These are phyloP conservation scores for Scytalidium lignicola DNA, from an alignment of 2,329 filamentous ascomycete species.

Conservation along the genomic window DNA sequence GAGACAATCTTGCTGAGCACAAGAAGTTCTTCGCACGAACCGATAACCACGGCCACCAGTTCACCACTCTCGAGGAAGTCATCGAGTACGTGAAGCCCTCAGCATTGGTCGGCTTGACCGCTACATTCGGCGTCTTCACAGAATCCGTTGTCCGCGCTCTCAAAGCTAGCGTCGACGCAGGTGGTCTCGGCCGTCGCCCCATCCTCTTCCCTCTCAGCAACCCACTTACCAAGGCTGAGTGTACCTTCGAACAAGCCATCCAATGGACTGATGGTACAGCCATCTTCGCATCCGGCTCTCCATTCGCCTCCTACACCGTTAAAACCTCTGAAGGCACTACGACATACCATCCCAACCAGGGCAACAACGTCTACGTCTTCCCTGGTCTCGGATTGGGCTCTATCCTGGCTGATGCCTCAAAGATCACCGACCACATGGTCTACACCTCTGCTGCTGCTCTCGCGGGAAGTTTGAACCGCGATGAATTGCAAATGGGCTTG, in stretches of 20 bases:
- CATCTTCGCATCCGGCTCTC: slow-evolving; percentile 92
- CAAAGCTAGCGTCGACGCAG: slow-evolving; percentile 57
- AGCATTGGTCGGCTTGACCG: slow-evolving; percentile 89
- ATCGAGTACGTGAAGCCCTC: slow-evolving; percentile 94
- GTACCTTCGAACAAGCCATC: slow-evolving; percentile 91
- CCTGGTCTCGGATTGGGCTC: slow-evolving; percentile 91
- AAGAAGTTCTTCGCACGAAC: slow-evolving; percentile 66
- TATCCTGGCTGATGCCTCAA: slow-evolving; percentile 82
- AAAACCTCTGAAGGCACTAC: slow-evolving; percentile 55
- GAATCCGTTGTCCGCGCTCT: slow-evolving; percentile 73
- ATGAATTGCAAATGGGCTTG: slow-evolving; percentile 77
- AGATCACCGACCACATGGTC: slow-evolving; percentile 92
- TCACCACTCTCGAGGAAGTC: slow-evolving; percentile 80
- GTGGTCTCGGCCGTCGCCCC: slow-evolving; percentile 67
- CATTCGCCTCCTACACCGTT: slow-evolving; percentile 70
- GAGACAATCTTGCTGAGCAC: slow-evolving; percentile 89
- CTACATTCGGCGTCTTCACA: slow-evolving; percentile 91
- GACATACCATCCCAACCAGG: slow-evolving; percentile 74
- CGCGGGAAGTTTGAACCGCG: slow-evolving; percentile 68
- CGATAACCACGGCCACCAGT: slow-evolving; percentile 62
- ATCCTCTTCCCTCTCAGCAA: slow-evolving; percentile 97
- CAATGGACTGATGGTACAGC: slow-evolving; percentile 85
- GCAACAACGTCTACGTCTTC: slow-evolving; percentile 91
- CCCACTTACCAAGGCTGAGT: slow-evolving; percentile 93
- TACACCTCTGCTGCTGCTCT: slow-evolving; percentile 86